Evolutionary conservation across 2,329 filamentous ascomycete genomes (phyloP).

Genomic region (Celoporthe dispersa): DNA sequence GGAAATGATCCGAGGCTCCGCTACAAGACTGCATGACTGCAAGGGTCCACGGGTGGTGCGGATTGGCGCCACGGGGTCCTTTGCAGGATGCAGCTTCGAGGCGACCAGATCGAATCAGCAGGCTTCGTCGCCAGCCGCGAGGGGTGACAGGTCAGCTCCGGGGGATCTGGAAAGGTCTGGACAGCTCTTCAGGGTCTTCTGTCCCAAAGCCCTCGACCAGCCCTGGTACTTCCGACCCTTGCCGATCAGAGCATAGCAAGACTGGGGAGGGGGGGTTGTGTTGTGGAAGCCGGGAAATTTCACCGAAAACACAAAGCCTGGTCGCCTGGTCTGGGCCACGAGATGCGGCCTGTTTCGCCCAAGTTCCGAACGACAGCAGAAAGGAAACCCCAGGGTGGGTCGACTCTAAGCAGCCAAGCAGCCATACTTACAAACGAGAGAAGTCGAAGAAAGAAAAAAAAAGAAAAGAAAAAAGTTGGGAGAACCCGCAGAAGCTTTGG

Average conservation of each 20-base stretch:
- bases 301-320: conserved; percentile 14
- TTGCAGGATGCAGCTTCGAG: conserved; percentile 10
- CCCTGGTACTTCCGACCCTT: background rate
- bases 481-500: background rate
- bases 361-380: conserved; percentile 27
- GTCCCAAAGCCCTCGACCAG: background rate
- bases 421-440: background rate
- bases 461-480: background rate
- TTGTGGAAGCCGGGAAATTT: conserved; percentile 18
- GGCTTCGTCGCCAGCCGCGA: background rate
- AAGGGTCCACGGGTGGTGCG: conserved; percentile 18
- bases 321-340: conserved; percentile 15
- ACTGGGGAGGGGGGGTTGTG: too few species aligned
- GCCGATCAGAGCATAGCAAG: conserved; percentile 10
- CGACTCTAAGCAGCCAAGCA: background rate
- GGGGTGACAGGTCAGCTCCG: conserved; percentile 4
- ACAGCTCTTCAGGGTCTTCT: background rate
- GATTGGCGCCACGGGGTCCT: background rate
- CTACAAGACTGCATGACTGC: conserved; percentile 2
- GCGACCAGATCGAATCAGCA: conserved; percentile 8
- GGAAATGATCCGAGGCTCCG: conserved; percentile 29
- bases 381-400: conserved; percentile 7
- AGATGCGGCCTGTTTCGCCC: conserved; percentile 28
- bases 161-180: background rate
- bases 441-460: background rate